A percentile compares a stretch with the other conserved stretches of the same genome.
Evolutionary conservation across 306 rosid genomes (phyloP).

Genomic region (Cucurbita ficifolia): DNA sequence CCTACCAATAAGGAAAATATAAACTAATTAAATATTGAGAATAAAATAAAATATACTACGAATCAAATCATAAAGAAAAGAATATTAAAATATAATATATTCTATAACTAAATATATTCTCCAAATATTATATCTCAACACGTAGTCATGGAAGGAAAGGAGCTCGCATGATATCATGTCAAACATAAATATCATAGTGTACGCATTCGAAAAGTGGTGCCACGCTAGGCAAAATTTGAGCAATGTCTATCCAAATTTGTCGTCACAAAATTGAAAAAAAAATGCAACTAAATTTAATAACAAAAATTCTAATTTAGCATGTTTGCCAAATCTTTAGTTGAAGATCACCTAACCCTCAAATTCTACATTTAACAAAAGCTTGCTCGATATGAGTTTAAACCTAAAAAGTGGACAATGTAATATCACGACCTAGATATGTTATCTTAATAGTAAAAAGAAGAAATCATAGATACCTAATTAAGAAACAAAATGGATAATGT

Average conservation of each 20-base stretch:
- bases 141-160: too few species aligned
- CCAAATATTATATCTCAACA: too few species aligned
- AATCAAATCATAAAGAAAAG: too few species aligned
- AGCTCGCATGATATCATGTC: too few species aligned
- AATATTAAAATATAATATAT: too few species aligned
- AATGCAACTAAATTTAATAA: neutral
- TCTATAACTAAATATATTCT: too few species aligned
- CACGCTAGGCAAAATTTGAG: neutral
- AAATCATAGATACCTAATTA: neutral
- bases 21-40: too few species aligned
- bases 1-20: too few species aligned
- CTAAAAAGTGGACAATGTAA: neutral
- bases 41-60: too few species aligned
- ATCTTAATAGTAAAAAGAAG: neutral
- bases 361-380: neutral
- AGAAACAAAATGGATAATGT: constrained; percentile 5
- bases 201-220: too few species aligned
- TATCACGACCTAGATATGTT: neutral
- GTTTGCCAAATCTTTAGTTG: neutral
- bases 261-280: neutral
- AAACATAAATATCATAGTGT: too few species aligned
- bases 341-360: neutral
- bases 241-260: neutral
- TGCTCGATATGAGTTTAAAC: neutral
- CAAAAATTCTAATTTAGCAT: neutral